Conservation (phyloP, 345 rosid genomes). For the Populus tremula region DNA sequence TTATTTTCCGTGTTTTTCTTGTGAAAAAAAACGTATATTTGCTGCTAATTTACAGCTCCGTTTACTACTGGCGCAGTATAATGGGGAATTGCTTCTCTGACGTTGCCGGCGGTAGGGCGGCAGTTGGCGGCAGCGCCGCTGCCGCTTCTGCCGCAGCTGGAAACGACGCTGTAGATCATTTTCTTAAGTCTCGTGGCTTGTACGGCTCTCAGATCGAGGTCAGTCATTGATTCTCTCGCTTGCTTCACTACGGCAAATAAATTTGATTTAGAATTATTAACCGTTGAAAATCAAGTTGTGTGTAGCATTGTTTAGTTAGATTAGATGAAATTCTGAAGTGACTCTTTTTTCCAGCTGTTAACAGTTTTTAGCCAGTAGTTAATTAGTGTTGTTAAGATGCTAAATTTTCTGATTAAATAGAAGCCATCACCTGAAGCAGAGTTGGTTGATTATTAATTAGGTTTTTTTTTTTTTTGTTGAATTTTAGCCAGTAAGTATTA, state of each 20-base stretch:
- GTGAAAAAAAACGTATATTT: neutral
- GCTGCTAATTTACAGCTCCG: neutral
- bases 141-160: conserved; percentile 31
- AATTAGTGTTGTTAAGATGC: neutral
- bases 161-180: conserved; percentile 71
- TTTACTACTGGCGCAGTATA: neutral
- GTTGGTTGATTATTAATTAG: neutral
- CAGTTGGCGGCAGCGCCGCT: conserved; percentile 54
- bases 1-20: neutral
- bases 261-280: neutral
- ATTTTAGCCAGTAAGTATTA: too few relatives aligned
- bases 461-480: too few relatives aligned
- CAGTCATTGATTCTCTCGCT: neutral
- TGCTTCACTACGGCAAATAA: neutral
- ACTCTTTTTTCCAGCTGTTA: neutral
- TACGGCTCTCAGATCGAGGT: conserved; percentile 90
- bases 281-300: neutral
- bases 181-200: conserved; percentile 67
- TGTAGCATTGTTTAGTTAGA: neutral
- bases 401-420: neutral
- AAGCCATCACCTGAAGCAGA: neutral
- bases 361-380: too few relatives aligned
- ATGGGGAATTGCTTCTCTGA: conserved; percentile 96
- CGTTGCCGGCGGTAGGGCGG: conserved; percentile 54
- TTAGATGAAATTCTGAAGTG: neutral